These are phyloP conservation scores for Ustilago xerochloae DNA, from an alignment of 1,284 basidiomycete species.

Conservation along the genomic window DNA sequence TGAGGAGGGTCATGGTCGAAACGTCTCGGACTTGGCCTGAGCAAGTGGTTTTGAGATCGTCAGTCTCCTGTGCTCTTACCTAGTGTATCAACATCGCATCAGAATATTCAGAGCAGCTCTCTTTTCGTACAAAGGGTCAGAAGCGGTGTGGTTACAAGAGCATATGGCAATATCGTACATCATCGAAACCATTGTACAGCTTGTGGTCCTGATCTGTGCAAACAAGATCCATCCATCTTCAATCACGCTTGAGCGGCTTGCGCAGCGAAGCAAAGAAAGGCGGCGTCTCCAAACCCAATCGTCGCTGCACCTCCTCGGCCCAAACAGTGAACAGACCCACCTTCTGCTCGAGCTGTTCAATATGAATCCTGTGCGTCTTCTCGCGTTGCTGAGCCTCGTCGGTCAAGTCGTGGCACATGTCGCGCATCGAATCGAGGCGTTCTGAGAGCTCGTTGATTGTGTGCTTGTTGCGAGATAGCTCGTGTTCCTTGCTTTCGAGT, in stretches of 20 bases:
- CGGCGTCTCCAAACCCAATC: constrained; percentile 35
- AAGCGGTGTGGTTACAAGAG: neutral
- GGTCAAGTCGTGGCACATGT: constrained; percentile 38
- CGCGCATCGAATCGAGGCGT: constrained; percentile 27
- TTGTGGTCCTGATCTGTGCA: neutral
- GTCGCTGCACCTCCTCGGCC: constrained; percentile 44
- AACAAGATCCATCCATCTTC: neutral
- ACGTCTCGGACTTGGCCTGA: constrained; percentile 11
- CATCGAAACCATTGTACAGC: neutral
- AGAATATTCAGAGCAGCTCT: neutral
- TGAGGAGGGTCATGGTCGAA: constrained; percentile 1
- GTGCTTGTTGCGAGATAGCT: constrained; percentile 15
- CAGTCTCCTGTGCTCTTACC: too few relatives aligned
- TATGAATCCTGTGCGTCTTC: constrained; percentile 33
- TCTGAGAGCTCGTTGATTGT: constrained; percentile 25
- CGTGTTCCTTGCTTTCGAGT: constrained; percentile 18
- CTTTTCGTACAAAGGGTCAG: neutral
- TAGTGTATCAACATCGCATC: too few relatives aligned
- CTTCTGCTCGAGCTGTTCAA: constrained; percentile 44
- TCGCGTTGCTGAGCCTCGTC: constrained; percentile 36
- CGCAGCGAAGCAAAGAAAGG: constrained; percentile 42
- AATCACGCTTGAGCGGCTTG: constrained; percentile 36
- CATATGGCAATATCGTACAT: neutral
- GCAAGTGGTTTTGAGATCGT: neutral
- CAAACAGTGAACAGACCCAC: constrained; percentile 40